These are phyloP conservation scores for Cytospora chrysosperma DNA, from an alignment of 2,329 filamentous ascomycete species.

Conservation along the genomic window DNA sequence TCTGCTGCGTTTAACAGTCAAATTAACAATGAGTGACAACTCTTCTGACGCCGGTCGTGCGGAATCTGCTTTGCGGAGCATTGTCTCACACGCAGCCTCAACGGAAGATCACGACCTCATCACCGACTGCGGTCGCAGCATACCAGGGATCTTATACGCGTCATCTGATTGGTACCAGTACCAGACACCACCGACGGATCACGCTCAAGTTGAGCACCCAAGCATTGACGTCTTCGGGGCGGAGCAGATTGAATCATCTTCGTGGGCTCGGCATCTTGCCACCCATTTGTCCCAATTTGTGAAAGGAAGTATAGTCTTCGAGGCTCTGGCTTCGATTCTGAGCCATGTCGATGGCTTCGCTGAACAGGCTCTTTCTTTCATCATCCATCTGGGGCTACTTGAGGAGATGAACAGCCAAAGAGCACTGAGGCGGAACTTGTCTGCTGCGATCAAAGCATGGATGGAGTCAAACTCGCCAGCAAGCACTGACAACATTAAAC, in stretches of 20 bases:
- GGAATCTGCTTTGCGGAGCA: conserved; percentile 57
- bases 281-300: conserved; percentile 60
- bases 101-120: conserved; percentile 48
- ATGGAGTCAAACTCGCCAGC: conserved; percentile 49
- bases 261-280: conserved; percentile 64
- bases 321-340: conserved; percentile 66
- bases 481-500: conserved; percentile 62
- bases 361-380: conserved; percentile 73
- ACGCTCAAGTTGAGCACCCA: conserved; percentile 28
- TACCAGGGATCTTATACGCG: conserved; percentile 51
- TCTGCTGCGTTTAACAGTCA: conserved; percentile 61
- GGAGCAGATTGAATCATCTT: conserved; percentile 42
- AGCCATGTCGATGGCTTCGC: conserved; percentile 67
- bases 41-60: conserved; percentile 57
- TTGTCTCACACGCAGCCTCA: conserved; percentile 53
- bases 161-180: conserved; percentile 60
- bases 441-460: conserved; percentile 63
- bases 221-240: conserved; percentile 37
- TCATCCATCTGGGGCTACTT: conserved; percentile 78
- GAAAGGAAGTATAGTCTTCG: conserved; percentile 65
- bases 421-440: conserved; percentile 60
- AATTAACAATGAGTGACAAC: conserved; percentile 58
- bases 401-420: conserved; percentile 64
- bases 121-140: conserved; percentile 49
- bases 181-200: conserved; percentile 55